Base-by-base conservation (phyloP, 1,284 basidiomycete genomes). In the Pascua sp. region DNA sequence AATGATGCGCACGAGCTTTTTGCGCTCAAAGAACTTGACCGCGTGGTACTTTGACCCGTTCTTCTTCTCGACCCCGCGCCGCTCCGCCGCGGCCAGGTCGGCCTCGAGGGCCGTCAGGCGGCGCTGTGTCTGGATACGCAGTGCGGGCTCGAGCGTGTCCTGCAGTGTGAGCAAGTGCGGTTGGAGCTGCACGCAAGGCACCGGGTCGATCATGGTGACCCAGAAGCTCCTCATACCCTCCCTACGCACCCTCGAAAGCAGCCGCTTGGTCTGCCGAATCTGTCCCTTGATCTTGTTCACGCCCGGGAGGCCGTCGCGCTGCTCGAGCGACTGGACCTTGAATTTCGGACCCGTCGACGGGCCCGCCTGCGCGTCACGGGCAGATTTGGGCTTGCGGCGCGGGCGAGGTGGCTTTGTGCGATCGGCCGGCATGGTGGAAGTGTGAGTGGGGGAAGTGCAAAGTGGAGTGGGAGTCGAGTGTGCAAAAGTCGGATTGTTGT, bases 11-110 rank as follows among this genome's bases (percentile, higher is more conserved):
- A 81, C 67, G 11, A 91, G 82, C 70, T 93, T 93, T 77, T 89
- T 85, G 47, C 89, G 84, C 75, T 93, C 90, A 63, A 93, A 93
- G 78, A 93, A 93, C 75, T 91, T 93, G 68, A 91, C 80, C 76
- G 85, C 89, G 67, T 91, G 91, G 73, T 94, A 94, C 62, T 83
- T 83, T 45, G 82, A 76, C 0, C 89, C 87, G 65, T 89, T 80
- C 48, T 83, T 78, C 49, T 86, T 83, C 73, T 92, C 91, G 67
- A 88, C 87, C 12, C 80, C 79, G 53, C 79, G 77, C 56, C 67
- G 67, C 71, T 85, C 81, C 1, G 86, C 85, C 61, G 80, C 81
- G 36, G 82, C 82, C 17, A 93, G 80, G 67, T 94, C 91, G 8
- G 80, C 81, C 71, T 92, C 86, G 9, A 93, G 81, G 2, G 86